These are phyloP conservation scores for Wickerhamiella spandovensis DNA, from an alignment of 805 yeast species.

Conservation along the genomic window DNA sequence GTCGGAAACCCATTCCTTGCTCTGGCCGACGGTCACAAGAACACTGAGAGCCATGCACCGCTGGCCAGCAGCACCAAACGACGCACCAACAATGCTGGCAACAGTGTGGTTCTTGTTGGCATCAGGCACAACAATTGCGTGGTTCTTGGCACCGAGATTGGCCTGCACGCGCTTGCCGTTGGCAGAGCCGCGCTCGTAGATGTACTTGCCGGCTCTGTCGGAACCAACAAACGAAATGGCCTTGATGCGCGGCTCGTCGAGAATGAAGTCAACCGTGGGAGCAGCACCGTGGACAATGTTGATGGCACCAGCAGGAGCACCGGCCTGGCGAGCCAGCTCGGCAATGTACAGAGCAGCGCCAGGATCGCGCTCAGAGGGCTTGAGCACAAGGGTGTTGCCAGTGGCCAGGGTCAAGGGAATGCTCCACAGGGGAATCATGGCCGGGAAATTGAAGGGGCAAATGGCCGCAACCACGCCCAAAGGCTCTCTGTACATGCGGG, in stretches of 20 bases:
- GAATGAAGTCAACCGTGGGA: conserved; percentile 54
- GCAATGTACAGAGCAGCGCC: conserved; percentile 67
- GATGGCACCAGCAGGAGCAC: conserved; percentile 61
- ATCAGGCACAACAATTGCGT: conserved; percentile 58
- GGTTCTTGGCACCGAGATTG: conserved; percentile 70
- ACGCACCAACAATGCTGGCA: conserved; percentile 58
- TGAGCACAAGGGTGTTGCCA: conserved; percentile 61
- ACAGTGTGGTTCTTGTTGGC: conserved; percentile 52
- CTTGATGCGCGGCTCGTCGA: conserved; percentile 60
- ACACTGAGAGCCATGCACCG: conserved; percentile 72
- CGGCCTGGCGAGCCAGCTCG: conserved; percentile 58
- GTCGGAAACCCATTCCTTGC: conserved; percentile 50
- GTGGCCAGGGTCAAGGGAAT: conserved; percentile 50
- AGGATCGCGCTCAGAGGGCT: conserved; percentile 67
- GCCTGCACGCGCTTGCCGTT: conserved; percentile 68
- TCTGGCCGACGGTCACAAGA: conserved; percentile 55
- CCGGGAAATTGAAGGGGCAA: conserved; percentile 74
- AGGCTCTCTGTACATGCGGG: conserved; percentile 57
- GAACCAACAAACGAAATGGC: conserved; percentile 73
- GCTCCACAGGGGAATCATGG: conserved; percentile 67
- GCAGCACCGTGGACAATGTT: conserved; percentile 64
- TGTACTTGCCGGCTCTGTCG: conserved; percentile 65
- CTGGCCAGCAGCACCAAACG: conserved; percentile 78
- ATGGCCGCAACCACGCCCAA: conserved; percentile 67
- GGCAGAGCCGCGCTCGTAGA: conserved; percentile 49